These are phyloP conservation scores for Arthrobotrys iridis DNA, from an alignment of 2,329 filamentous ascomycete species.

Conservation along the genomic window DNA sequence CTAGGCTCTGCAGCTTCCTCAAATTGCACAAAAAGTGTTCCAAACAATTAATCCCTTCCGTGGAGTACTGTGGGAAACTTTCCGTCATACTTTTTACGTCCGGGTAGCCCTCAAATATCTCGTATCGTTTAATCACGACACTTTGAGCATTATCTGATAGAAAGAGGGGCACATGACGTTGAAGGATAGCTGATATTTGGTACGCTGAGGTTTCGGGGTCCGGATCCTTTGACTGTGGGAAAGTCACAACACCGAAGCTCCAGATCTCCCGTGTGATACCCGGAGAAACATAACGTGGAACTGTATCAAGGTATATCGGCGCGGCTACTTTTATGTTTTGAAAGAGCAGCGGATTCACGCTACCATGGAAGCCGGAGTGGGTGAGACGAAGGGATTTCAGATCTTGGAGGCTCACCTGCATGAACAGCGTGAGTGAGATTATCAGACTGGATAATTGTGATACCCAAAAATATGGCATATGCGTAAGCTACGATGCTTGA, in stretches of 20 bases:
- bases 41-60: background rate
- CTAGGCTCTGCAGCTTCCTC: slow-evolving; percentile 6
- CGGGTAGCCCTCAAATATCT: background rate
- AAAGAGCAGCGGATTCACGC: slow-evolving; percentile 1
- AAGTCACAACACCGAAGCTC: background rate
- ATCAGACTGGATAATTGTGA: no score
- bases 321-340: background rate
- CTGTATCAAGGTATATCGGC: background rate
- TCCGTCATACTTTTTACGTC: background rate
- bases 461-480: no score
- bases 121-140: background rate
- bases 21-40: slow-evolving; percentile 20
- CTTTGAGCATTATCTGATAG: slow-evolving; percentile 9
- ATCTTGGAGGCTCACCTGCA: background rate
- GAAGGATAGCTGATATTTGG: background rate
- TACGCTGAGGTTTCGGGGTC: background rate
- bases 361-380: background rate
- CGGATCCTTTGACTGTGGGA: background rate
- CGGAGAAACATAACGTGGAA: background rate
- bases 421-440: no score
- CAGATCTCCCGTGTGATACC: background rate
- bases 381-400: background rate
- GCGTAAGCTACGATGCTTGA: no score
- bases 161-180: background rate
- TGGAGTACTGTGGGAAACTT: background rate